Percentiles rank a stretch among this genome's conserved stretches.
These are phyloP conservation scores for Vaccinium vitisidaea DNA, from an alignment of 148 eudicot species.

Conservation along the genomic window DNA sequence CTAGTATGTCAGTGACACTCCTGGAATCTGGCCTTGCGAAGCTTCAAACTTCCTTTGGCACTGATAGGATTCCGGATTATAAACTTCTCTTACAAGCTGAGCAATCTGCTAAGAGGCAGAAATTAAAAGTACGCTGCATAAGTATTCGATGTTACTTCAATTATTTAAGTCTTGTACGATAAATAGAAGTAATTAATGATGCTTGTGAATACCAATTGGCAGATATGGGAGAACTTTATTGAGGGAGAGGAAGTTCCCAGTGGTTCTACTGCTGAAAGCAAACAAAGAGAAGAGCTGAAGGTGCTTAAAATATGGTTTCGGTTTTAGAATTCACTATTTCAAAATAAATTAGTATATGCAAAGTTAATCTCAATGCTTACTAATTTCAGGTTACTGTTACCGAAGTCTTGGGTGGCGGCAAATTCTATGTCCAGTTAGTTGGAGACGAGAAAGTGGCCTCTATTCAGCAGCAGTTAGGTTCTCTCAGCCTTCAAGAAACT, in stretches of 20 bases:
- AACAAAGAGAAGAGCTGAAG: conserved; percentile 80
- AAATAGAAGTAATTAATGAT: not conserved
- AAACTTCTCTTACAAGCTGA: conserved; percentile 82
- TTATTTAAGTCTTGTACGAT: not conserved
- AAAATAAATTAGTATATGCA: not conserved
- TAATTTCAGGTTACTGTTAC: conserved; percentile 69
- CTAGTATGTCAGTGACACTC: conserved; percentile 59
- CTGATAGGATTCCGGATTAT: conserved; percentile 73
- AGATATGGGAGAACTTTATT: conserved; percentile 92
- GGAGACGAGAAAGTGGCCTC: conserved; percentile 64
- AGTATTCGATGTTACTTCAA: not conserved
- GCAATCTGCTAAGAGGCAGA: conserved; percentile 79
- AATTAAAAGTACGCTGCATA: conserved; percentile 58
- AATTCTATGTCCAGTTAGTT: conserved; percentile 78
- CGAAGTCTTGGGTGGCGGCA: conserved; percentile 80
- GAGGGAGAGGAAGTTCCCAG: conserved; percentile 83
- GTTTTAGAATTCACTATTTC: not conserved
- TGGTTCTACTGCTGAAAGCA: conserved; percentile 50
- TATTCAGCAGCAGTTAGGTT: conserved; percentile 75
- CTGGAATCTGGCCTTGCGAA: conserved; percentile 90
- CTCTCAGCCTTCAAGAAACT: conserved; percentile 65
- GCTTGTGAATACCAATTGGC: conserved; percentile 22
- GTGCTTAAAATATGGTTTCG: conserved; percentile 27
- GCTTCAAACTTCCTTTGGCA: conserved; percentile 67
- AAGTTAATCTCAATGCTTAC: conserved; percentile 5